Evolutionary conservation across 371 early-diverging fungal genomes (phyloP).

Genomic region (Lichtheimia hyalospora): DNA sequence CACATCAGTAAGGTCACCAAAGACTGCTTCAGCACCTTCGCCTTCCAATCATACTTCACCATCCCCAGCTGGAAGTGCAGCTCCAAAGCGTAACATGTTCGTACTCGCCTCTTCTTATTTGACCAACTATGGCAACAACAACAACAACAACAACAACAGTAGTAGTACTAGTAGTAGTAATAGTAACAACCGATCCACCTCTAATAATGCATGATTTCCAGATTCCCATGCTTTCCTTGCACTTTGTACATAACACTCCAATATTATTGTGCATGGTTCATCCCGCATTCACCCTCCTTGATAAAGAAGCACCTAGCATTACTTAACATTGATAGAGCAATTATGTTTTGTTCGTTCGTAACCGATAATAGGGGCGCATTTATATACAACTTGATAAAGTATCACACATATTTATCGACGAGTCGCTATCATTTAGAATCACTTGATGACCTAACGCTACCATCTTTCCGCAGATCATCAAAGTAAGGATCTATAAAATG

Average conservation of each 20-base stretch:
- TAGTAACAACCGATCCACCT: neutral
- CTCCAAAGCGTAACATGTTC: conserved; percentile 21
- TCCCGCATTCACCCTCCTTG: too few relatives aligned
- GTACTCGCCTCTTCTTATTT: conserved; percentile 24
- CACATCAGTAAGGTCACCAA: conserved; percentile 2
- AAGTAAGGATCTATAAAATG: conserved; percentile 46
- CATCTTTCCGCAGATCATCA: conserved; percentile 46
- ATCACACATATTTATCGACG: too few relatives aligned
- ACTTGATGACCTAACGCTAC: neutral
- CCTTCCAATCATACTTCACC: conserved; percentile 6
- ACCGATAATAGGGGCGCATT: too few relatives aligned
- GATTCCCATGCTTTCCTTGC: too few relatives aligned
- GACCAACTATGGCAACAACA: conserved; percentile 17
- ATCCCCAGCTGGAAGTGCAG: neutral
- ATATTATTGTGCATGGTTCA: too few relatives aligned
- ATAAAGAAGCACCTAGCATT: too few relatives aligned
- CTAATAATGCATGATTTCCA: too few relatives aligned
- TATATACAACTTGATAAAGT: too few relatives aligned
- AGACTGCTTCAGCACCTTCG: neutral
- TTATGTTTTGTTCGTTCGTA: too few relatives aligned
- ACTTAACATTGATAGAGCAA: too few relatives aligned
- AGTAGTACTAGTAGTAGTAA: neutral
- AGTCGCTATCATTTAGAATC: conserved; percentile 12
- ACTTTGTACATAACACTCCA: too few relatives aligned
- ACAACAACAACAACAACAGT: conserved; percentile 2